Evolutionary conservation across 345 rosid genomes (phyloP).

Genomic region (Citropsis articulata): DNA sequence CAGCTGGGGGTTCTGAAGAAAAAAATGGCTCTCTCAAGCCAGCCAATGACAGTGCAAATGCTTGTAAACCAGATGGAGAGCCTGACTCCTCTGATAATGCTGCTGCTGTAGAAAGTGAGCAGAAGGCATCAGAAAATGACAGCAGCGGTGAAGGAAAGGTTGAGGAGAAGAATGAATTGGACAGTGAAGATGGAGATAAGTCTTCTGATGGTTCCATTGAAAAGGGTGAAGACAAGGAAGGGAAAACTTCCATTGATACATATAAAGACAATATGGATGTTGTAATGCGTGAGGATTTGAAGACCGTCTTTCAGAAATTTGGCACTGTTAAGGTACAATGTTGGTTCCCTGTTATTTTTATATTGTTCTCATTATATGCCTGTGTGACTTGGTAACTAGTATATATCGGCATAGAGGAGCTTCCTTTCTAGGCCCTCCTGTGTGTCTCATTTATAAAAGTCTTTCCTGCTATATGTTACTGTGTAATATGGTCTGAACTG

Average conservation of each 20-base stretch:
- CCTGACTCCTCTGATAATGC: constrained; percentile 25
- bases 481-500: neutral
- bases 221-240: constrained; percentile 42
- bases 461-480: neutral
- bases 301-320: constrained; percentile 58
- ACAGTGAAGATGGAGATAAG: constrained; percentile 34
- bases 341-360: constrained; percentile 6
- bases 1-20: constrained; percentile 38
- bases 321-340: constrained; percentile 77
- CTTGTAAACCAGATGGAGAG: constrained; percentile 31
- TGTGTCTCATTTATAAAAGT: neutral
- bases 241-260: constrained; percentile 39
- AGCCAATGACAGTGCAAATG: constrained; percentile 19
- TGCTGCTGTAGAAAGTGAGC: constrained; percentile 17
- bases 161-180: constrained; percentile 33
- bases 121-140: constrained; percentile 17
- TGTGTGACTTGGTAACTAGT: constrained; percentile 9
- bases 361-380: neutral
- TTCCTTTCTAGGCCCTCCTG: neutral
- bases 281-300: constrained; percentile 90
- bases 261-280: constrained; percentile 60
- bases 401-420: neutral
- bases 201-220: constrained; percentile 38
- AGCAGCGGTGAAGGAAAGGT: constrained; percentile 17
- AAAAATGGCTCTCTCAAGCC: constrained; percentile 33